Percentiles rank a stretch among this genome's conserved stretches.
These are phyloP conservation scores for Erodium maritimum DNA, from an alignment of 345 rosid species.

Conservation along the genomic window DNA sequence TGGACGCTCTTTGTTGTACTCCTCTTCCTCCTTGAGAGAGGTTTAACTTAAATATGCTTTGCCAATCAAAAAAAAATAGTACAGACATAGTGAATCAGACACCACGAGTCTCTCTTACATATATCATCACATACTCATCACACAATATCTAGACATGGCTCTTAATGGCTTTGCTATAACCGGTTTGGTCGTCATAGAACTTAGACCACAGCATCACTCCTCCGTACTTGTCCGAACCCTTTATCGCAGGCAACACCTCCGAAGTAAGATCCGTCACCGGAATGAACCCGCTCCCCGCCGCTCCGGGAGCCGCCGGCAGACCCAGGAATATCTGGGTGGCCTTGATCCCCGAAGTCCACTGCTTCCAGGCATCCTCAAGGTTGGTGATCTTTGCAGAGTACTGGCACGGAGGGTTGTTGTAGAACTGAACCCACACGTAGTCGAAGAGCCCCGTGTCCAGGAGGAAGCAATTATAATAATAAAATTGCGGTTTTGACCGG, in stretches of 20 bases:
- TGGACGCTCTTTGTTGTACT: too few species aligned
- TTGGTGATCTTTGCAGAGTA: slow-evolving; percentile 1
- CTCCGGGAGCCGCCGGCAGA: slow-evolving; percentile 15
- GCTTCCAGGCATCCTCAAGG: slow-evolving; percentile 17
- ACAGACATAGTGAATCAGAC: too few species aligned
- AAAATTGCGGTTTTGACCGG: too few species aligned
- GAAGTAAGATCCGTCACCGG: slow-evolving; percentile 11
- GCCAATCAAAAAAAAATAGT: too few species aligned
- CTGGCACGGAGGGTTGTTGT: slow-evolving; percentile 21
- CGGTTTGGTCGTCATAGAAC: slow-evolving; percentile 14
- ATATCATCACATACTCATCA: too few species aligned
- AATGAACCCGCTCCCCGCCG: slow-evolving; percentile 17
- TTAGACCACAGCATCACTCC: slow-evolving; percentile 26
- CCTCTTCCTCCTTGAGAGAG: too few species aligned
- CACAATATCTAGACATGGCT: not conserved
- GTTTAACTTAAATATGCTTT: too few species aligned
- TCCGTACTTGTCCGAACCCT: slow-evolving; percentile 17
- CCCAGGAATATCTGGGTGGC: slow-evolving; percentile 17
- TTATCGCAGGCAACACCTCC: slow-evolving; percentile 13
- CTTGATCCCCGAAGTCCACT: slow-evolving; percentile 7
- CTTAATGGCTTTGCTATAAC: slow-evolving; percentile 16
- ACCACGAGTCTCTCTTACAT: too few species aligned
- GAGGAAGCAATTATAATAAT: too few species aligned
- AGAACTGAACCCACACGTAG: slow-evolving; percentile 24
- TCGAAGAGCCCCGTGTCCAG: slow-evolving; percentile 15